Conservation (phyloP, 1,139 yeast genomes). For the Nadsonia starkeyi-henricii region DNA sequence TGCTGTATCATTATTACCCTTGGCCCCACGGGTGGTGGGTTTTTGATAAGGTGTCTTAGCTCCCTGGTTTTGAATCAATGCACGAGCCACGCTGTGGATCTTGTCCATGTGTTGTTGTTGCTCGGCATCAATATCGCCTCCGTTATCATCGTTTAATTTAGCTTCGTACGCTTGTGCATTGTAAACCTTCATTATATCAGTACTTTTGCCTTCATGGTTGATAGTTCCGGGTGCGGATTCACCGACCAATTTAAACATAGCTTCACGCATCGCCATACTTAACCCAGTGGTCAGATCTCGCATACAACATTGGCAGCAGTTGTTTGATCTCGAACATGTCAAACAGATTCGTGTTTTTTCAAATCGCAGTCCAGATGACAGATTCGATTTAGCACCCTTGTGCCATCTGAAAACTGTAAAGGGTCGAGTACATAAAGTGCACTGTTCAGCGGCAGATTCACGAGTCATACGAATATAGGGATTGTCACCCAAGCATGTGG, state of each 20-base stretch:
- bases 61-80: slow-evolving; percentile 29
- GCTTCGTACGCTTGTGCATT: slow-evolving; percentile 37
- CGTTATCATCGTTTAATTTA: slow-evolving; percentile 28
- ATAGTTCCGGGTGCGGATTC: slow-evolving; percentile 21
- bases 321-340: slow-evolving; percentile 64
- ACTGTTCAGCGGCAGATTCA: slow-evolving; percentile 59
- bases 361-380: slow-evolving; percentile 11
- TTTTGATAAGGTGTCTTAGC: slow-evolving; percentile 23
- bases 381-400: slow-evolving; percentile 17
- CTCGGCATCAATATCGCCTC: slow-evolving; percentile 13
- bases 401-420: slow-evolving; percentile 72
- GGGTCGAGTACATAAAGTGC: slow-evolving; percentile 62
- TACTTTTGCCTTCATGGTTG: slow-evolving; percentile 18
- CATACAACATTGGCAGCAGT: slow-evolving; percentile 83
- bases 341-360: slow-evolving; percentile 37
- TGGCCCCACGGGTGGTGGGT: slow-evolving; percentile 4
- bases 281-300: slow-evolving; percentile 68
- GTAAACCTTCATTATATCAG: slow-evolving; percentile 40
- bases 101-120: slow-evolving; percentile 3
- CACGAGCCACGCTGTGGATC: slow-evolving; percentile 24
- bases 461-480: slow-evolving; percentile 56
- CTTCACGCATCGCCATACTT: slow-evolving; percentile 65
- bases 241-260: slow-evolving; percentile 67
- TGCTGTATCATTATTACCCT: slow-evolving; percentile 12
- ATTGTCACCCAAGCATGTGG: slow-evolving; percentile 53